Base-by-base conservation (phyloP, 129 eudicot species). In the Scalesia atractyloides region DNA sequence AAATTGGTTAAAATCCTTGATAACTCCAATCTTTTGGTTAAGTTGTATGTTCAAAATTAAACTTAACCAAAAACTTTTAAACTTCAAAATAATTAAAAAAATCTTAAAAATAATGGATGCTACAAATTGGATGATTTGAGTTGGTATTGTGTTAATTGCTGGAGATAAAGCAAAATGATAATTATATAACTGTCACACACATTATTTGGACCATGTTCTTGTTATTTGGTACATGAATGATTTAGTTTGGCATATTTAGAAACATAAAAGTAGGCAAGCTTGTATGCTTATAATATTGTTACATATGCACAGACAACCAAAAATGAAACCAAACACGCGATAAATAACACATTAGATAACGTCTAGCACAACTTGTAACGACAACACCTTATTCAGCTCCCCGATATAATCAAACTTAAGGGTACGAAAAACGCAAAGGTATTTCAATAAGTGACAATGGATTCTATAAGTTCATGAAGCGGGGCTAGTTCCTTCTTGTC, bases 401-500 rank as follows among this genome's bases (percentile, higher is more conserved):
- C 66, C 14, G 67, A 74, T 64, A 64, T 48, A 44, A 74, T 69
- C 19, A 51, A 63, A 69, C 46, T 50, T 57, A 57, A 13, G 5
- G 30, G 0, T 16, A 71, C 57, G 52, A 17, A 17, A 78, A 81
- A 48, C 65, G 24, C 59, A 16, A 50, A 74, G 54, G 39, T 34
- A 33, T 20, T 70, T 91, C 72, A 91, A 63, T 86, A 86, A 26
- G 96, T 83, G 73, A 87, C 86, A 72, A 86, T 88, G 70, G 98
- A 86, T 63, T 92, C 98, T 54, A 92, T 89, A 71, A 91, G 97
- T 72, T 91, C 97, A 52, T 91, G 97, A 57, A 91, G 93, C 18
- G 97, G 97, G 81, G 96, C 97, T 49, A 91, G 88, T 72, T 91
- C 97, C 80, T 86, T 91, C 91, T 86, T 91, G 87, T 91, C 97